These are phyloP conservation scores for Gyromitra esculenta DNA, from an alignment of 2,329 filamentous ascomycete genomes.

Conservation along the genomic window DNA sequence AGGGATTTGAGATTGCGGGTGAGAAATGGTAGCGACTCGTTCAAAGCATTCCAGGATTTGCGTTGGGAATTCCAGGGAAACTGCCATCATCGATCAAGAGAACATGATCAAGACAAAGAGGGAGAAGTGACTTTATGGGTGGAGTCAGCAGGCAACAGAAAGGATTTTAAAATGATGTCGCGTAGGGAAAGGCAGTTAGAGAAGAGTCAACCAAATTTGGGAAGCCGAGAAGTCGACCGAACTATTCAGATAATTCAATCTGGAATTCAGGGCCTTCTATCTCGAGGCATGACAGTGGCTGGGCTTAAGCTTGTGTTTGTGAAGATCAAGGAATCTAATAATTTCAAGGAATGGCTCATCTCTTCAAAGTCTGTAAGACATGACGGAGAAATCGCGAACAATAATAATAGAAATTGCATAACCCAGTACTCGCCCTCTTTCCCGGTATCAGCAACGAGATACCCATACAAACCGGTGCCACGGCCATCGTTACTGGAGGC, in stretches of 20 bases:
- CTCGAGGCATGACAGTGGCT: conserved; percentile 2
- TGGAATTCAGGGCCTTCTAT: conserved; percentile 9
- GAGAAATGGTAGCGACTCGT: conserved; percentile 1
- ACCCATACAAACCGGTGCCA: not conserved
- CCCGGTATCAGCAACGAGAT: conserved; percentile 10
- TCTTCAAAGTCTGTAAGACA: not conserved
- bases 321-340: conserved; percentile 5
- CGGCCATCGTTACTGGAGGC: not conserved
- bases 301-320: conserved; percentile 27
- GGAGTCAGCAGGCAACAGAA: conserved; percentile 12
- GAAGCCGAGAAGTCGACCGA: not conserved
- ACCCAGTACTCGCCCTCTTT: not conserved
- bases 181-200: not conserved
- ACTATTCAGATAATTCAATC: conserved; percentile 11
- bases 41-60: conserved; percentile 26
- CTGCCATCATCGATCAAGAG: conserved; percentile 20
- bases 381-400: not conserved
- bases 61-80: conserved; percentile 23
- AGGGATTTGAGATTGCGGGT: conserved; percentile 21
- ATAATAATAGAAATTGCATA: not conserved
- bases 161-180: not conserved
- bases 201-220: not conserved
- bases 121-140: conserved; percentile 23
- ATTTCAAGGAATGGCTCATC: conserved; percentile 26
- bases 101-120: conserved; percentile 19